These are phyloP conservation scores for Cladophialophora exuberans DNA, from an alignment of 2,329 filamentous ascomycete genomes.

Conservation along the genomic window DNA sequence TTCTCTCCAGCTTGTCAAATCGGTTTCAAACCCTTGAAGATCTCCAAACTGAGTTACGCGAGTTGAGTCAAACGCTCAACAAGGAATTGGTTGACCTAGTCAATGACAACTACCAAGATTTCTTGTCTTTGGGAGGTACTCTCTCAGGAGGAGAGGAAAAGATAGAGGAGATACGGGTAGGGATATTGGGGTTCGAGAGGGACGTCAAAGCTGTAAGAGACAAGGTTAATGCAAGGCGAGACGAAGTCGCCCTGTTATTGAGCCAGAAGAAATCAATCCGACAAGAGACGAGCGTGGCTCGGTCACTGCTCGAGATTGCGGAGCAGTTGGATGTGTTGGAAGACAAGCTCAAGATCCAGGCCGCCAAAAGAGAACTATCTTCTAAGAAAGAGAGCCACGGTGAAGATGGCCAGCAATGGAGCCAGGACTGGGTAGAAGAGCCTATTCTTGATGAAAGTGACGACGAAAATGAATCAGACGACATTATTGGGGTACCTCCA, in stretches of 20 bases:
- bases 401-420: constrained; percentile 40
- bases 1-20: constrained; percentile 80
- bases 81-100: constrained; percentile 91
- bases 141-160: constrained; percentile 87
- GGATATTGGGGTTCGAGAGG: constrained; percentile 80
- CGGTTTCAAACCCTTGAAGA: constrained; percentile 97
- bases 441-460: constrained; percentile 40
- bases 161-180: constrained; percentile 86
- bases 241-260: constrained; percentile 65
- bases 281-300: constrained; percentile 64
- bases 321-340: constrained; percentile 62
- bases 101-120: constrained; percentile 92
- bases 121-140: constrained; percentile 79
- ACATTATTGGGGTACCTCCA: constrained; percentile 35
- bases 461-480: constrained; percentile 40
- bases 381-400: constrained; percentile 27
- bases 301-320: constrained; percentile 50
- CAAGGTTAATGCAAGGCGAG: constrained; percentile 65
- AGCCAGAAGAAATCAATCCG: constrained; percentile 57
- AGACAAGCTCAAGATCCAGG: constrained; percentile 70
- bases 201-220: constrained; percentile 75
- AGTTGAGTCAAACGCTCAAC: constrained; percentile 76
- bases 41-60: constrained; percentile 80
- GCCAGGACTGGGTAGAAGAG: constrained; percentile 40
- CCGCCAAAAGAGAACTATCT: constrained; percentile 38